Base-by-base conservation (phyloP, 1,284 basidiomycete species). In the Wallemia hederae region DNA sequence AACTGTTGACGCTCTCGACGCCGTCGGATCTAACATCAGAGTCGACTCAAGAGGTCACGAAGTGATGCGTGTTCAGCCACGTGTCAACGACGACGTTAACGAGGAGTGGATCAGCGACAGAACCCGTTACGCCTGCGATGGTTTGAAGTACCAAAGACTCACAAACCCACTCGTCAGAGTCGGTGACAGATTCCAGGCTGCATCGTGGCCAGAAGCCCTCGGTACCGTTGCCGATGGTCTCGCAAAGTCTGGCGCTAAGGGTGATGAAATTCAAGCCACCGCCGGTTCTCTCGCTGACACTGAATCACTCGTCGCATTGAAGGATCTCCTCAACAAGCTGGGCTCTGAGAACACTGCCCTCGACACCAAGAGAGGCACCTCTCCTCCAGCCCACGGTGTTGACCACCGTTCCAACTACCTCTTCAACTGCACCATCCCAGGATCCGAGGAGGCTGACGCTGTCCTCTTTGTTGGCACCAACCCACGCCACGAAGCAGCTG, bases 71-170 rank as follows among this genome's bases (percentile, higher is more conserved):
- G 79, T 99, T 66, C 88, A 94, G 69, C 94, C 94, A 1, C 80
- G 85, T 67, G 84, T 88, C 62, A 98, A 98, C 71, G 92, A 98
- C 72, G 88, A 96, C 66, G 83, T 99, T 63, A 99, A 99, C 72
- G 94, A 99, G 75, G 94, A 99, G 73, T 98, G 94, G 92, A 94
- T 99, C 72, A 91, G 81, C 72, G 92, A 99, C 78, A 98, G 98
- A 79, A 92, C 92, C 1, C 85, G 94, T 63, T 92, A 88, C 71
- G 87, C 92, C 1, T 85, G 88, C 70, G 94, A 99, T 67, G 94
- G 94, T 55, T 79, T 99, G 60, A 83, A 82, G 68, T 92, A 88
- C 77, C 94, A 99, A 72, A 83, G 92, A 33, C 75, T 99, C 67
- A 97, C 91, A 17, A 83, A 82, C 1, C 94, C 94, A 7, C 78